phyloP scores from a whole-genome alignment of 768 basidiomycete genomes.

The Pholiota microspora region DNA sequence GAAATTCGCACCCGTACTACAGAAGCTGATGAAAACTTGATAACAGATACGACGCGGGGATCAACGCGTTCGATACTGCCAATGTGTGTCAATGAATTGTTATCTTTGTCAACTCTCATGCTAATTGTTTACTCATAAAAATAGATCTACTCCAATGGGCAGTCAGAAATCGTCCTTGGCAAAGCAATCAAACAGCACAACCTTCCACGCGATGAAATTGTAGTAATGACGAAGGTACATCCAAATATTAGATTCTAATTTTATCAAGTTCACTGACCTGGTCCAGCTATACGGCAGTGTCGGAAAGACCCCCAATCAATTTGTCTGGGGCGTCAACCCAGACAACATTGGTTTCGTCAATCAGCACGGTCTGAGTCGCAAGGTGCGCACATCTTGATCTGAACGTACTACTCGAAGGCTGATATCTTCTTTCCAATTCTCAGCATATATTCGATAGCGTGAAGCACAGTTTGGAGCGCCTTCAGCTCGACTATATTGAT shows the following conservation, averaged over 20 bases:
- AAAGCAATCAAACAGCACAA: constrained; percentile 67
- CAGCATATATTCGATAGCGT: constrained; percentile 75
- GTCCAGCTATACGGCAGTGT: constrained; percentile 22
- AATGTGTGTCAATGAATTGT: constrained; percentile 30
- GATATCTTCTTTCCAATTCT: constrained; percentile 16
- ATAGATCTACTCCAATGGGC: constrained; percentile 65
- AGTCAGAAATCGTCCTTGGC: constrained; percentile 65
- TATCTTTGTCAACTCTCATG: too few relatives aligned
- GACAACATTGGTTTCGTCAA: constrained; percentile 52
- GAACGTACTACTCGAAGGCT: too few relatives aligned
- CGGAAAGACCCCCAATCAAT: constrained; percentile 19
- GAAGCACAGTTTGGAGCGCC: constrained; percentile 57
- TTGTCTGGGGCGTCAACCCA: constrained; percentile 14
- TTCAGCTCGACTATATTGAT: constrained; percentile 78
- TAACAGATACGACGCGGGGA: constrained; percentile 52
- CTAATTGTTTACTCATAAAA: background rate
- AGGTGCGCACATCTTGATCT: constrained; percentile 20
- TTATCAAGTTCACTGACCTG: background rate
- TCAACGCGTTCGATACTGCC: constrained; percentile 62
- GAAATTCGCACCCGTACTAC: too few relatives aligned
- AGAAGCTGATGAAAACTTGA: constrained; percentile 8
- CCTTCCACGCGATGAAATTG: constrained; percentile 72
- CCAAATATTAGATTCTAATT: too few relatives aligned
- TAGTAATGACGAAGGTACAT: constrained; percentile 74
- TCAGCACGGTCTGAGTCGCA: constrained; percentile 42